Base-by-base conservation (phyloP, 2,329 filamentous ascomycete species). In the Calonectria hongkongensis region DNA sequence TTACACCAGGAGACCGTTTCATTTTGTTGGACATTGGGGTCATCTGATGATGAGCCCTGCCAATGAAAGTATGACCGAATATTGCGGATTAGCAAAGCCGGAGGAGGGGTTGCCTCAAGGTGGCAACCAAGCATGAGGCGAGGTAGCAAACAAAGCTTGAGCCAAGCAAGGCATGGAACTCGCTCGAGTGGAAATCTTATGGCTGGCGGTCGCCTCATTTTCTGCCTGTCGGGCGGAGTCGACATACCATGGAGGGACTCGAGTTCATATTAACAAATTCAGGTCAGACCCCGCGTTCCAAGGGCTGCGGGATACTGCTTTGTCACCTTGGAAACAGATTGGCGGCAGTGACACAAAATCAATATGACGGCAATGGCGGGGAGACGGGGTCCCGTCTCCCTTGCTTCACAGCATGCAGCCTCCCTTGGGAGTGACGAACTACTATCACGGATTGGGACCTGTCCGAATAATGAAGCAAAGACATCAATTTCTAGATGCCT, bases 211-310 rank as follows among this genome's bases (percentile, higher is more conserved):
- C 51, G 54, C 25, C 43, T 56, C 43, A 25, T 66, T 48, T 63
- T 16, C 47, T 18, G 25, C 48, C 15, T 25, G 21, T 39, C 47
- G 16, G 25, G 45, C 65, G n/a, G 51, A 54, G 21, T 56, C 48
- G 33, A 25, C 67, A 73, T 70, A 45, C 67, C 71, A 56, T 25
- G 13, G 27, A 56, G 15, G 45, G 41, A 18, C 27, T 28, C 28
- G 45, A 41, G 47, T 50, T 67, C 50, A 43, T 51, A 41, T 48
- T 54, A 30, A 36, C 51, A 70, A 68, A 66, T 54, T 27, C 28
- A 56, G 9, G 36, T 71, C 51, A 73, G 47, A 73, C 47, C 39
- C 25, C 30, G 30, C 67, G 62, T 73, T 73, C 71, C 71, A 73
- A 54, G 36, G 25, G 8, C 12, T 43, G 33, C n/a, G 0, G 21